Percentiles rank a stretch among this genome's conserved stretches.
Conservation (phyloP, 2,329 filamentous ascomycete genomes). For the Metarhizium rileyi region DNA sequence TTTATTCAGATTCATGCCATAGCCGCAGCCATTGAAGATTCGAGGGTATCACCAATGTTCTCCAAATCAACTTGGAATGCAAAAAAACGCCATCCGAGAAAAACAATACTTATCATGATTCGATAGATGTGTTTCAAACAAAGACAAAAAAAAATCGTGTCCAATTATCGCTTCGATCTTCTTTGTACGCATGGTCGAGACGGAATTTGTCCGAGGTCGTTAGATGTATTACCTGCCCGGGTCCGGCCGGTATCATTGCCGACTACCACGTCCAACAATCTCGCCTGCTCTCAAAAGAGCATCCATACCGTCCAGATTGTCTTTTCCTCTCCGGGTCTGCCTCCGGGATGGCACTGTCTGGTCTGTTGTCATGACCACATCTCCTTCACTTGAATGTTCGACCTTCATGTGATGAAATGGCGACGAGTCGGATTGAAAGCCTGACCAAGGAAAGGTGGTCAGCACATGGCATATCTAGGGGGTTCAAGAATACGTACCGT, state of each 20-base stretch:
- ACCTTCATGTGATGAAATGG: constrained; percentile 22
- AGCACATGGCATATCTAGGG: constrained; percentile 8
- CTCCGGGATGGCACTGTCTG: constrained; percentile 12
- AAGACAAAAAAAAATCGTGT: not conserved
- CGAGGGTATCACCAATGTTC: constrained; percentile 3
- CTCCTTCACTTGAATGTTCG: constrained; percentile 19
- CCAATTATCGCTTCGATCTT: not conserved
- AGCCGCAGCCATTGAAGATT: not conserved
- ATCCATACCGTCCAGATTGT: constrained; percentile 45
- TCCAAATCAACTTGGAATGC: not conserved
- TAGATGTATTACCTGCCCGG: too few species aligned
- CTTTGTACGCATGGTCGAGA: not conserved
- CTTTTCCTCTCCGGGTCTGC: constrained; percentile 12
- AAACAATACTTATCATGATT: not conserved
- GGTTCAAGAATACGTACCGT: constrained; percentile 21
- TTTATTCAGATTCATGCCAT: constrained; percentile 6
- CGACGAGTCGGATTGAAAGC: constrained; percentile 23
- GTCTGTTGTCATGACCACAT: constrained; percentile 22
- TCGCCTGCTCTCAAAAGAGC: constrained; percentile 49
- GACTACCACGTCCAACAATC: constrained; percentile 39
- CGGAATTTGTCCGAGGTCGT: not conserved
- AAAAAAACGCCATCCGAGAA: not conserved
- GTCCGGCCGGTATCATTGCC: constrained; percentile 10
- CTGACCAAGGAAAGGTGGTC: constrained; percentile 21
- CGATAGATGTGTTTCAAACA: not conserved